These are phyloP conservation scores for Canna indica DNA, from an alignment of 176 grass and related monocot species.

Conservation along the genomic window DNA sequence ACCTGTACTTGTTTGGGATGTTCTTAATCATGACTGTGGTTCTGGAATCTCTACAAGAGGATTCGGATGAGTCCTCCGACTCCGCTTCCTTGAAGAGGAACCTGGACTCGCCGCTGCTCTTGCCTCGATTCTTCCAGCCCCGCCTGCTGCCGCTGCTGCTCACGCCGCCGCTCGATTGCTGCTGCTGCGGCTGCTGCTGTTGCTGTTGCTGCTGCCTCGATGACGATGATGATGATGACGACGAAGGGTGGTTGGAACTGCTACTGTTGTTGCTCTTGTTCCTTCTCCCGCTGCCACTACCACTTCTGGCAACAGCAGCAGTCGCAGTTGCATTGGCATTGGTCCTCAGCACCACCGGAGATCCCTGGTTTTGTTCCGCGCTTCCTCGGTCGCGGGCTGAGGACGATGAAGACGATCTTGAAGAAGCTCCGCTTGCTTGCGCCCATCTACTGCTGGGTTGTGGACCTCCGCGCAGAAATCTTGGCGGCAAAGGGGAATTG, in stretches of 20 bases:
- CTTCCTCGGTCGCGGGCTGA: background rate
- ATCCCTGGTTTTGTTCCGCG: background rate
- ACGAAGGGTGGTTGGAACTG: slow-evolving; percentile 11
- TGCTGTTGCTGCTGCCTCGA: background rate
- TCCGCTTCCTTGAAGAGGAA: slow-evolving; percentile 75
- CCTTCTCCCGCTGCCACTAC: slow-evolving; percentile 8
- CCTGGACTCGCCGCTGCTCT: slow-evolving; percentile 36
- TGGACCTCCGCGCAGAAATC: background rate
- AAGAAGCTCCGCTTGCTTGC: slow-evolving; percentile 19
- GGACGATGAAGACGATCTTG: slow-evolving; percentile 14
- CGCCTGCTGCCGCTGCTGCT: slow-evolving; percentile 20
- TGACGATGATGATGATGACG: slow-evolving; percentile 1
- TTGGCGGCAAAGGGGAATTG: slow-evolving; percentile 1
- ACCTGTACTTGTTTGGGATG: slow-evolving; percentile 99
- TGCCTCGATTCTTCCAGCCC: slow-evolving; percentile 15
- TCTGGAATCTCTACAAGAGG: slow-evolving; percentile 46
- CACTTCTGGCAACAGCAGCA: background rate
- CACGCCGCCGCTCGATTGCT: slow-evolving; percentile 23
- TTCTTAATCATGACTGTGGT: slow-evolving; percentile 99
- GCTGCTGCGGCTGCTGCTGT: slow-evolving; percentile 19
- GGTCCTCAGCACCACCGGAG: slow-evolving; percentile 26
- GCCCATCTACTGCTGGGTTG: background rate
- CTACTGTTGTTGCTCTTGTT: slow-evolving; percentile 20
- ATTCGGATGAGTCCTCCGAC: slow-evolving; percentile 16
- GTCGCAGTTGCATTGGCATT: background rate